Conservation (phyloP, 495 filamentous ascomycete genomes). For the Thermothielavioides terrestris region DNA sequence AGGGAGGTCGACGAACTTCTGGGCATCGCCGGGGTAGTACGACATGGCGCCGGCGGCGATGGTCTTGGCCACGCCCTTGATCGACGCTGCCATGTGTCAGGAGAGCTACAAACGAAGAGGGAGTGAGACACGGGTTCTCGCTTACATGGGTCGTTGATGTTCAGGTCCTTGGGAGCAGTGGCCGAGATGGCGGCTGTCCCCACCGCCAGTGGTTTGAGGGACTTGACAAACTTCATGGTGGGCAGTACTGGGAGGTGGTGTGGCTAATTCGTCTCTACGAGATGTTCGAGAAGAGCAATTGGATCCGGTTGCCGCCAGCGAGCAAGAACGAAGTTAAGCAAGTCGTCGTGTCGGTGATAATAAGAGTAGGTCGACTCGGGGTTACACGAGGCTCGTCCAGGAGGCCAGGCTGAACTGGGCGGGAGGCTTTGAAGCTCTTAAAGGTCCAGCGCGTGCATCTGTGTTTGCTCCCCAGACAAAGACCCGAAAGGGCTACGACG, state of each 20-base stretch:
- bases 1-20: constrained; percentile 55
- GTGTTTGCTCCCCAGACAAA: not conserved
- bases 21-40: constrained; percentile 57
- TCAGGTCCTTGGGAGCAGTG: constrained; percentile 32
- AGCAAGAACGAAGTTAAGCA: constrained; percentile 12
- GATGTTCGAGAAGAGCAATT: not conserved
- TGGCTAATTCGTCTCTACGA: too few relatives aligned
- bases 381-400: not conserved
- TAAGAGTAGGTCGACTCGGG: not conserved
- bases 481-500: constrained; percentile 1
- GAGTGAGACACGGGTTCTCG: not conserved
- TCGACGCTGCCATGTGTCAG: constrained; percentile 31
- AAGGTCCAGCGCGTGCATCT: too few relatives aligned
- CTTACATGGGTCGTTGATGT: constrained; percentile 36
- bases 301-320: constrained; percentile 20
- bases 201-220: constrained; percentile 20
- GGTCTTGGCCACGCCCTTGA: constrained; percentile 40
- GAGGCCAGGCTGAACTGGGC: not conserved
- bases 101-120: not conserved
- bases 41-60: constrained; percentile 47
- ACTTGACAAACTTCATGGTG: constrained; percentile 29
- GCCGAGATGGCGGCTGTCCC: constrained; percentile 24
- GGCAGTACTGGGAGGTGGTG: not conserved
- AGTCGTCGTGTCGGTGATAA: not conserved
- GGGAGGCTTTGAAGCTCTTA: too few relatives aligned